phyloP scores from a whole-genome alignment of 805 yeast species.

The Saccharomyces mikatae region DNA sequence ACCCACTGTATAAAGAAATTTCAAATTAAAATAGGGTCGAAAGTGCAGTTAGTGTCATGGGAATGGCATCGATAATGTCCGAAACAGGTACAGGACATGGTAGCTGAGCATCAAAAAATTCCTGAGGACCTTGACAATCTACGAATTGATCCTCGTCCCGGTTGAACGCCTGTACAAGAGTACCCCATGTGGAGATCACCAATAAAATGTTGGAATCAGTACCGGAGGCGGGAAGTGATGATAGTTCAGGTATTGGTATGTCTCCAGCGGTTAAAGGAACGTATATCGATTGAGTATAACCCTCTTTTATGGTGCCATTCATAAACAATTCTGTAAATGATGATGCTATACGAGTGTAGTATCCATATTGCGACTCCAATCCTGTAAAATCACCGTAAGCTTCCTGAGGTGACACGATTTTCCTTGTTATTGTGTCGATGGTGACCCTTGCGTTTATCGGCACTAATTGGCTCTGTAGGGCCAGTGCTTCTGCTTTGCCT shows the following conservation, averaged over 20 bases:
- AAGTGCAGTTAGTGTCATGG: background rate
- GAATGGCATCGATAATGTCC: background rate
- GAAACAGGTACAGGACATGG: conserved; percentile 43
- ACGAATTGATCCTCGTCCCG: conserved; percentile 35
- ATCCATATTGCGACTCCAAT: conserved; percentile 57
- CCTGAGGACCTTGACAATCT: conserved; percentile 46
- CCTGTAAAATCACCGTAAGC: conserved; percentile 61
- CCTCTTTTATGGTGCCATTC: conserved; percentile 54
- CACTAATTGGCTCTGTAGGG: conserved; percentile 50
- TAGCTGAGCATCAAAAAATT: conserved; percentile 61
- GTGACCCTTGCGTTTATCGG: conserved; percentile 79
- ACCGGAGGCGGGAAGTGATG: background rate
- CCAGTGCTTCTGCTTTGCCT: conserved; percentile 54
- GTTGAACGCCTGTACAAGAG: background rate
- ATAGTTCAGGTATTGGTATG: background rate
- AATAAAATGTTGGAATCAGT: background rate
- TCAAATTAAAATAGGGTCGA: background rate
- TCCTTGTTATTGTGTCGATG: conserved; percentile 53
- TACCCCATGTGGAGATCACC: background rate
- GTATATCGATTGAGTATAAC: conserved; percentile 45
- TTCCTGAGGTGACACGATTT: conserved; percentile 59
- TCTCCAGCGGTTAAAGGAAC: background rate
- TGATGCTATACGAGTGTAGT: conserved; percentile 60
- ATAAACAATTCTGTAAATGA: conserved; percentile 60
- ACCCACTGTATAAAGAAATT: background rate